Conservation (phyloP, 306 rosid genomes). For the Cicer yamashitae region DNA sequence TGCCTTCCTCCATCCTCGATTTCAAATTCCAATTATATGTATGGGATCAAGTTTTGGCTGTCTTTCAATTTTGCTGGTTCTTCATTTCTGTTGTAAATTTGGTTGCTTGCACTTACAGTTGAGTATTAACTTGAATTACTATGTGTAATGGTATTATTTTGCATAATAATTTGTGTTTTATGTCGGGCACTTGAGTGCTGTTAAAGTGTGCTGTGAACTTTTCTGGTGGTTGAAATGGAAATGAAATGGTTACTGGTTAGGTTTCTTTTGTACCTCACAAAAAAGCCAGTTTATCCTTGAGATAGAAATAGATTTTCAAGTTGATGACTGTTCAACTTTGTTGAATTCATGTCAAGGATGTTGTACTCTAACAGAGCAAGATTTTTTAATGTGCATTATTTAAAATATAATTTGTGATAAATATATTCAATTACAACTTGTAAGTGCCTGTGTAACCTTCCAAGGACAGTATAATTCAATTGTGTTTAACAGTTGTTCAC, state of each 20-base stretch:
- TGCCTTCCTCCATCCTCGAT: not conserved
- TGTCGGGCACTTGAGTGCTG: not conserved
- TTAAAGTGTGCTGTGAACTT: not conserved
- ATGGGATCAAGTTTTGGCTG: not conserved
- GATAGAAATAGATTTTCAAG: not conserved
- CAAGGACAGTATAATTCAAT: slow-evolving; percentile 1
- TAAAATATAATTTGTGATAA: not conserved
- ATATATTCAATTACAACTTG: not conserved
- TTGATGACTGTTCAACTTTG: slow-evolving; percentile 6
- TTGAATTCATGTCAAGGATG: not conserved
- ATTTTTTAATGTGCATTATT: not conserved
- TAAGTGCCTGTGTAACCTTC: not conserved
- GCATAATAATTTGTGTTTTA: not conserved
- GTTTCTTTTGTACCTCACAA: not conserved
- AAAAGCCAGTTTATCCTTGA: not conserved
- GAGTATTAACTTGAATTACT: not conserved
- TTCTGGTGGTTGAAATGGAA: not conserved
- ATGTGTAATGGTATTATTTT: not conserved
- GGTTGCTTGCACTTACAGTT: slow-evolving; percentile 3
- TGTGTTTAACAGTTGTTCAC: not conserved
- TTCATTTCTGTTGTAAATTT: not conserved
- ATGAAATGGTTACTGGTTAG: not conserved
- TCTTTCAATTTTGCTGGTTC: not conserved
- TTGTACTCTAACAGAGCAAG: not conserved
- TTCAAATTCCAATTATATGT: not conserved